Conservation (phyloP, 2,329 filamentous ascomycete species). For the Phialocephala sp. region DNA sequence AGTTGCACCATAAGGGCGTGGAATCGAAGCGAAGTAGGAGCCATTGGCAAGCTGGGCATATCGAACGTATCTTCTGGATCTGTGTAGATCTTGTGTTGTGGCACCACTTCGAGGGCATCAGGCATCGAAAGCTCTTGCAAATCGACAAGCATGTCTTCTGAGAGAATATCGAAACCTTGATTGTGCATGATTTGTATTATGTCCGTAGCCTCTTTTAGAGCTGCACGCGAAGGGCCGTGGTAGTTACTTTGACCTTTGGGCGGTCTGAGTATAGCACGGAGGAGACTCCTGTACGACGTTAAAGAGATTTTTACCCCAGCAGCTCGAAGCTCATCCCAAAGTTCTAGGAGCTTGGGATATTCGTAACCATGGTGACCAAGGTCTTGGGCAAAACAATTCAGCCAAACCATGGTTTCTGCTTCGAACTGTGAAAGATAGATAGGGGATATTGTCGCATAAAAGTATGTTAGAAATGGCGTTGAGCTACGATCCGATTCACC, state of each 20-base stretch:
- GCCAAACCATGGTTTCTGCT: constrained; percentile 44
- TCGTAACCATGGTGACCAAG: constrained; percentile 48
- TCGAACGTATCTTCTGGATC: constrained; percentile 33
- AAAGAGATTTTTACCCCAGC: constrained; percentile 45
- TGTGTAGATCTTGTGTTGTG: constrained; percentile 40
- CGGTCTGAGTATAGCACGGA: constrained; percentile 45
- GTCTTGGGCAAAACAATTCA: constrained; percentile 46
- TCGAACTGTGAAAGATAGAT: constrained; percentile 40
- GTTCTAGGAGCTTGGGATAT: constrained; percentile 42
- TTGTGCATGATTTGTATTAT: constrained; percentile 50
- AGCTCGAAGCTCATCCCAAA: constrained; percentile 45
- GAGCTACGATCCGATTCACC: constrained; percentile 46
- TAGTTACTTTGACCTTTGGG: constrained; percentile 37
- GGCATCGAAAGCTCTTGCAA: constrained; percentile 35
- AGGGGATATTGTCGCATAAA: constrained; percentile 43
- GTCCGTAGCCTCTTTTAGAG: constrained; percentile 44
- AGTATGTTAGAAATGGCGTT: constrained; percentile 50
- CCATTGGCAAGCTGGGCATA: constrained; percentile 30
- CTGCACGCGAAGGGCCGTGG: constrained; percentile 13
- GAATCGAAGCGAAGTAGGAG: constrained; percentile 40
- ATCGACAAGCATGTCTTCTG: constrained; percentile 39
- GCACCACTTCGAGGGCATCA: not conserved
- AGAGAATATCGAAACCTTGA: constrained; percentile 48
- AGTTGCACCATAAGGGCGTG: constrained; percentile 54
- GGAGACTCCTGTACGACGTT: constrained; percentile 43